Percentiles rank a stretch among this genome's conserved stretches.
phyloP scores from a whole-genome alignment of 768 basidiomycete genomes.

The Russula compacta region DNA sequence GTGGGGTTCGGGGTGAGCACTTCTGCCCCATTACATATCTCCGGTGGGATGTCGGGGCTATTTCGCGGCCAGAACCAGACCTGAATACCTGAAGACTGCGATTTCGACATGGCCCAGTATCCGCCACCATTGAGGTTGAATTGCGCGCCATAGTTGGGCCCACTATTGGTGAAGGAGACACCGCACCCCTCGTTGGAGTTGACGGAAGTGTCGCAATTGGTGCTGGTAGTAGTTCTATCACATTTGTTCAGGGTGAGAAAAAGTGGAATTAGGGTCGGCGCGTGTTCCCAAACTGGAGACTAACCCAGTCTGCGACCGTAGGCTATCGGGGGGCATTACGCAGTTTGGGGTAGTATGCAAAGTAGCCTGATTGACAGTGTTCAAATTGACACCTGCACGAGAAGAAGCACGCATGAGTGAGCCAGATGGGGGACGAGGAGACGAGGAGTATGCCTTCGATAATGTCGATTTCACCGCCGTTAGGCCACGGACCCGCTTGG shows the following conservation, averaged over 20 bases:
- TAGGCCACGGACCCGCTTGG: conserved; percentile 44
- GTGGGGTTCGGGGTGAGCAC: conserved; percentile 2
- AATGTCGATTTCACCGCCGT: conserved; percentile 53
- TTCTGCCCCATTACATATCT: conserved; percentile 24
- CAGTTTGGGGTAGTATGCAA: conserved; percentile 47
- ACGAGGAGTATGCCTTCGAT: conserved; percentile 37
- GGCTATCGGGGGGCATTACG: conserved; percentile 29
- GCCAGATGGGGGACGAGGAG: neutral
- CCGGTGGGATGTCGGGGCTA: conserved; percentile 36
- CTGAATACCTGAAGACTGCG: conserved; percentile 35
- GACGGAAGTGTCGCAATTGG: conserved; percentile 39
- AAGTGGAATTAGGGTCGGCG: neutral
- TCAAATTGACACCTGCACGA: conserved; percentile 39
- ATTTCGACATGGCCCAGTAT: conserved; percentile 45
- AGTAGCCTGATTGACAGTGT: conserved; percentile 38
- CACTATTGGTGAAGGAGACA: conserved; percentile 31
- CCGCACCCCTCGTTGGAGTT: conserved; percentile 60
- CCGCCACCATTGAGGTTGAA: conserved; percentile 53
- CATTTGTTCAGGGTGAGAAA: neutral
- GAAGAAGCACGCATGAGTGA: neutral
- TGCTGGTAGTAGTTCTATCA: conserved; percentile 32
- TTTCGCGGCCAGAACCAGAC: conserved; percentile 56
- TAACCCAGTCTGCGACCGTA: conserved; percentile 39
- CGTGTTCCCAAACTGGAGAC: conserved; percentile 8
- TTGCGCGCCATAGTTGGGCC: conserved; percentile 34